Percentiles rank a stretch among this genome's conserved stretches.
Conservation (phyloP, 495 filamentous ascomycete species). For the Platismatia glauca region DNA sequence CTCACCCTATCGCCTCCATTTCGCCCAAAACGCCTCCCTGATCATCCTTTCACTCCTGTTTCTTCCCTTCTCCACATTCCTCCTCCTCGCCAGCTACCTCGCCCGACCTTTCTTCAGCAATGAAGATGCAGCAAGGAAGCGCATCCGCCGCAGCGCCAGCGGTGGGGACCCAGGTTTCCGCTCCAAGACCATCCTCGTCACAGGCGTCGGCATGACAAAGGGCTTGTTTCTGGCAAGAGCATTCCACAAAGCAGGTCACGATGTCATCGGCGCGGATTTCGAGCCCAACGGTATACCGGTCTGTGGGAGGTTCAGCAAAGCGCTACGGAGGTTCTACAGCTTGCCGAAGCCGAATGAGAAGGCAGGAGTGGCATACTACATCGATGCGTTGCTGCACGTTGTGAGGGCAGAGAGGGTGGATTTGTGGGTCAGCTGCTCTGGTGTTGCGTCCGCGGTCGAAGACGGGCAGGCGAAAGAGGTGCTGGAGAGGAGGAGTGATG, state of each 20-base stretch:
- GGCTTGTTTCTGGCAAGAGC: slow-evolving; percentile 57
- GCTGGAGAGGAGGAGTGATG: slow-evolving; percentile 48
- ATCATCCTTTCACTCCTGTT: slow-evolving; percentile 43
- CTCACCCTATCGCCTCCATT: slow-evolving; percentile 32
- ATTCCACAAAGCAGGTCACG: slow-evolving; percentile 57
- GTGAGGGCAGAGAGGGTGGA: slow-evolving; percentile 54
- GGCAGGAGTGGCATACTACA: slow-evolving; percentile 32
- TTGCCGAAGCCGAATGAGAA: slow-evolving; percentile 34
- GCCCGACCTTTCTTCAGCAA: slow-evolving; percentile 23
- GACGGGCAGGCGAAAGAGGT: slow-evolving; percentile 56
- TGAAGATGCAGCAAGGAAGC: slow-evolving; percentile 22
- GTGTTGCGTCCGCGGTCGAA: slow-evolving; percentile 47
- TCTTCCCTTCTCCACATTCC: slow-evolving; percentile 44
- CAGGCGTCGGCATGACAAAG: slow-evolving; percentile 60
- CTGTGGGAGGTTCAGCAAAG: slow-evolving; percentile 36
- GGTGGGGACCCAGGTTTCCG: slow-evolving; percentile 33
- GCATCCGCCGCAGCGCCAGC: slow-evolving; percentile 19
- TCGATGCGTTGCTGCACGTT: slow-evolving; percentile 45
- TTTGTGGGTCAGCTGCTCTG: slow-evolving; percentile 66
- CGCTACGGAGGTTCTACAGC: slow-evolving; percentile 44
- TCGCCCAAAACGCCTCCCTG: slow-evolving; percentile 40
- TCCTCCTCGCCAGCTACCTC: slow-evolving; percentile 38
- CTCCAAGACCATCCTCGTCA: slow-evolving; percentile 58
- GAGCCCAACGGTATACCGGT: slow-evolving; percentile 39
- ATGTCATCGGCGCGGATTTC: slow-evolving; percentile 65